Evolutionary conservation across 148 eudicot genomes (phyloP).

Genomic region (Camellia lanceoleosa): DNA sequence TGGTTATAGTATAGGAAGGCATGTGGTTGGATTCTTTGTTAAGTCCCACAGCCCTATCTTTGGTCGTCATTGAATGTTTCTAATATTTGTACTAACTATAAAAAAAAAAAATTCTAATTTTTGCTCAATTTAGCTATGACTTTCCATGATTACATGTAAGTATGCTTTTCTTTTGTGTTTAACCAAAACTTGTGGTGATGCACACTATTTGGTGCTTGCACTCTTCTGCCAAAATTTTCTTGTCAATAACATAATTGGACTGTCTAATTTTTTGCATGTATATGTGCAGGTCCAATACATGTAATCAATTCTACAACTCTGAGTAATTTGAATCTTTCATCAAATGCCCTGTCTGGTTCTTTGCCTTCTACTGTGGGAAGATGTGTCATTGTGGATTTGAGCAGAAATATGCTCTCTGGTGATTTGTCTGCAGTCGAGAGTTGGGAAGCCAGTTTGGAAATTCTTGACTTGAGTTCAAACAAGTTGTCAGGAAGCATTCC

Average conservation of each 20-base stretch:
- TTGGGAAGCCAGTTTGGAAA: constrained; percentile 57
- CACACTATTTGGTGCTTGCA: neutral
- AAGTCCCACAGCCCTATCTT: neutral
- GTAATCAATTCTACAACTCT: constrained; percentile 76
- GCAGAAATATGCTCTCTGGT: constrained; percentile 52
- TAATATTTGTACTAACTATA: neutral
- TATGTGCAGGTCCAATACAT: constrained; percentile 60
- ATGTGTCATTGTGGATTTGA: constrained; percentile 51
- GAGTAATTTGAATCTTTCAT: constrained; percentile 51
- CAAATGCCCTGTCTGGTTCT: constrained; percentile 48
- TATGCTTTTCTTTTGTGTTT: too few species aligned
- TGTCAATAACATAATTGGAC: constrained; percentile 19
- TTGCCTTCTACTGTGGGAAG: constrained; percentile 51
- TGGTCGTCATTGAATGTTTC: neutral
- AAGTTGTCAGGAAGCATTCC: constrained; percentile 67
- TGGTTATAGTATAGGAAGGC: neutral
- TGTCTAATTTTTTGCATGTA: constrained; percentile 15
- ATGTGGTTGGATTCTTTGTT: neutral
- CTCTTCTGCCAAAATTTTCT: neutral
- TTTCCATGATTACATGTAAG: too few species aligned
- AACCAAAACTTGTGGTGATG: neutral
- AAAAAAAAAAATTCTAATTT: too few species aligned
- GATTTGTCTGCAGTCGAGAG: constrained; percentile 43
- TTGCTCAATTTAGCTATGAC: too few species aligned
- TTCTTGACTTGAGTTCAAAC: constrained; percentile 83